Evolutionary conservation across 2,329 filamentous ascomycete species (phyloP).

Genomic region (Botryotinia calthae): DNA sequence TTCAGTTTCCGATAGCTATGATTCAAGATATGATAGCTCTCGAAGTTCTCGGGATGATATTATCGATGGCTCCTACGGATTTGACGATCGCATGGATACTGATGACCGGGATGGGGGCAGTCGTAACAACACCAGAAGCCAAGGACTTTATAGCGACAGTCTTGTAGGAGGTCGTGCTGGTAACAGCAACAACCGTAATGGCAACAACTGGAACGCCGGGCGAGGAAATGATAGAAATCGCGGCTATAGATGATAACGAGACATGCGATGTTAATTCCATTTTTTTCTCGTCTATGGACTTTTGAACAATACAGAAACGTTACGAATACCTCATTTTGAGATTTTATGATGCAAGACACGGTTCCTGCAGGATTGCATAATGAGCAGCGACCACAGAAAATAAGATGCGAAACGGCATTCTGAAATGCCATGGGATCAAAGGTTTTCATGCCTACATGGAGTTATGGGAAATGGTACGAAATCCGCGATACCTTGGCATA

Average conservation of each 20-base stretch:
- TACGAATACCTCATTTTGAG: slow-evolving; percentile 4
- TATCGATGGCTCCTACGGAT: slow-evolving; percentile 40
- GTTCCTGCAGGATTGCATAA: slow-evolving; percentile 4
- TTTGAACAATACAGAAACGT: background rate
- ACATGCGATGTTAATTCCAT: background rate
- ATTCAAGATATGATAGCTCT: slow-evolving; percentile 28
- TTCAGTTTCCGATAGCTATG: slow-evolving; percentile 31
- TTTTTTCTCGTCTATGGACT: background rate
- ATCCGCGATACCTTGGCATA: background rate
- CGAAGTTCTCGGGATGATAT: slow-evolving; percentile 32
- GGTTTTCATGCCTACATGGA: slow-evolving; percentile 9
- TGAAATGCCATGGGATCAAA: background rate
- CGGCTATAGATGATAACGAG: slow-evolving; percentile 31
- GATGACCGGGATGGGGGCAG: slow-evolving; percentile 31
- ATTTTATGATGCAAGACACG: slow-evolving; percentile 6
- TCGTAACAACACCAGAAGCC: slow-evolving; percentile 17
- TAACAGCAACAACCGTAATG: slow-evolving; percentile 22
- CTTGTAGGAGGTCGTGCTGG: slow-evolving; percentile 29
- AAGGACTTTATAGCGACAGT: slow-evolving; percentile 38
- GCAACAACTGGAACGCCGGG: slow-evolving; percentile 27
- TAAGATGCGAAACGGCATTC: background rate
- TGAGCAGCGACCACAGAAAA: background rate
- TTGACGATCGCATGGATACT: slow-evolving; percentile 39
- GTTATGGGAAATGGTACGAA: slow-evolving; percentile 11
- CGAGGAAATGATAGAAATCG: slow-evolving; percentile 27